Percentiles rank a stretch among this genome's conserved stretches.
Evolutionary conservation across 257 asterid genomes (phyloP).

Genomic region (Solanum piurae): DNA sequence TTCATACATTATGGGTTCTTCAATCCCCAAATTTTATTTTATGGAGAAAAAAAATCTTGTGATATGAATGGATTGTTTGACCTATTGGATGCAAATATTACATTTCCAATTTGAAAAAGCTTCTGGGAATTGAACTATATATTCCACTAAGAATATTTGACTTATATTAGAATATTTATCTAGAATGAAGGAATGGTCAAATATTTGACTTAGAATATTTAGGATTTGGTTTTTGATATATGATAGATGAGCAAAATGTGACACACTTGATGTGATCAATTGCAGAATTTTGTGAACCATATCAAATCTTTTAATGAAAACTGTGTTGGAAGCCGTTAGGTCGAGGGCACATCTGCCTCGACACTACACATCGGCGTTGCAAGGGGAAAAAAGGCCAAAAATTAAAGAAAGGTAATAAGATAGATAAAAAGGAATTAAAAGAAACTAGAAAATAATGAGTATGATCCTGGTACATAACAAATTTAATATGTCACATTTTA

Average conservation of each 20-base stretch:
- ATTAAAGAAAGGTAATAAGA: too few species aligned
- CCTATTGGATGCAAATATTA: neutral
- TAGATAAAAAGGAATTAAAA: too few species aligned
- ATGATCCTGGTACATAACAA: neutral
- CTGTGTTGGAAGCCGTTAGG: neutral
- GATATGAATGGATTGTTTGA: neutral
- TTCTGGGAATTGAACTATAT: neutral
- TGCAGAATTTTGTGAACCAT: neutral
- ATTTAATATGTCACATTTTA: neutral
- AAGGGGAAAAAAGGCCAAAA: too few species aligned
- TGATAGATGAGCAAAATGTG: neutral
- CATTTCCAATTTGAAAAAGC: neutral
- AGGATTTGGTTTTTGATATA: neutral
- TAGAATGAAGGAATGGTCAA: neutral
- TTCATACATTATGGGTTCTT: neutral
- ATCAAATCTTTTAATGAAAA: neutral
- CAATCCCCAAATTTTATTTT: neutral
- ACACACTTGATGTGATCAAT: neutral
- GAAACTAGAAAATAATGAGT: too few species aligned
- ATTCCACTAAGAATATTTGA: neutral
- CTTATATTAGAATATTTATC: neutral
- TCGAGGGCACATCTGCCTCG: neutral
- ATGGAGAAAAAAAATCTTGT: neutral
- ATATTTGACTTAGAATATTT: neutral
- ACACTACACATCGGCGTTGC: neutral